Evolutionary conservation across 441 rosid genomes (phyloP).

Genomic region (Adansonia grandidieri): DNA sequence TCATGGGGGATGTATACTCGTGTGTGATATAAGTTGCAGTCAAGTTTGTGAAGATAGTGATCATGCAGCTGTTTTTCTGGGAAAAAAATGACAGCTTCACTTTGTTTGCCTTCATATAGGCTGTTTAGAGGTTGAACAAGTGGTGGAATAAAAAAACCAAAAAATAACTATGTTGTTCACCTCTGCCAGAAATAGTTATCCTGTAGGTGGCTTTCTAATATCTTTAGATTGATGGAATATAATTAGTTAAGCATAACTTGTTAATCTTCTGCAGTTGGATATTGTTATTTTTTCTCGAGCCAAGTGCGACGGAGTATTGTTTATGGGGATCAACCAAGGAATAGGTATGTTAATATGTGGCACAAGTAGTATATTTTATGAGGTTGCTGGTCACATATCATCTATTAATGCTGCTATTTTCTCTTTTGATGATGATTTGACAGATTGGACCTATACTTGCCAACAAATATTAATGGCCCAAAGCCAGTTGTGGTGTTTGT

Average conservation of each 20-base stretch:
- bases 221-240: slow-evolving; percentile 2
- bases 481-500: slow-evolving; percentile 94
- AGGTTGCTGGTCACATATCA: slow-evolving; percentile 16
- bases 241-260: slow-evolving; percentile 20
- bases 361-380: slow-evolving; percentile 11
- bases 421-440: slow-evolving; percentile 26
- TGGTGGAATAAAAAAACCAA: background rate
- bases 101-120: background rate
- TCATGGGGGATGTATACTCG: background rate
- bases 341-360: slow-evolving; percentile 55
- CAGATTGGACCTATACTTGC: slow-evolving; percentile 91
- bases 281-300: slow-evolving; percentile 77
- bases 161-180: background rate
- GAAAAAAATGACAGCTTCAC: background rate
- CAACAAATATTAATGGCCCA: slow-evolving; percentile 54
- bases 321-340: slow-evolving; percentile 95
- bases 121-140: background rate
- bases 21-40: slow-evolving; percentile 6
- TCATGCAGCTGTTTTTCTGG: background rate
- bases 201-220: slow-evolving; percentile 8
- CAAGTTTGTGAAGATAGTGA: slow-evolving; percentile 8
- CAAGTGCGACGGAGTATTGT: slow-evolving; percentile 81
- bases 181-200: background rate
- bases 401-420: slow-evolving; percentile 10
- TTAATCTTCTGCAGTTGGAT: slow-evolving; percentile 68